Base-by-base conservation (phyloP, 1,139 yeast species). In the Ogataea hybrid region DNA sequence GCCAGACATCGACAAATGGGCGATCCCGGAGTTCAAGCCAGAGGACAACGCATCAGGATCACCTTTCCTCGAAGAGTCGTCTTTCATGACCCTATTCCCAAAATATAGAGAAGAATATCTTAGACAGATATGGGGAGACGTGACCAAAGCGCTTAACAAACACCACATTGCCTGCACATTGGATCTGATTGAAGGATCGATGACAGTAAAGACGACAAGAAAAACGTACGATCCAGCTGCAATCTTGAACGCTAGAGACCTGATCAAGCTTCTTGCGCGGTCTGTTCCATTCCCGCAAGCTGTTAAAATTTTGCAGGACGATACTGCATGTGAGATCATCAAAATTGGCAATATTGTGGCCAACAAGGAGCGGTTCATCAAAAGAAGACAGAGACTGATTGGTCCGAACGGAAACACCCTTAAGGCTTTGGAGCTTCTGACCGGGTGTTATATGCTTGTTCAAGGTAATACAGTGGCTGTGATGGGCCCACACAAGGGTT, bases 231-330 rank as follows among this genome's bases (percentile, higher is more conserved):
- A 92, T 61, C 99, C 99, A 1, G 95, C 95, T 6, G 83, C 86
- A 45, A 88, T 92, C 57, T 73, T 92, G 56, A 92, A 90, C 59
- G 97, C 97, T 14, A 79, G 98, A 62, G 99, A 92, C 65, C 73
- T 92, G 63, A 89, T 92, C 61, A 92, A 92, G 66, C 75, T 92
- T 46, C 72, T 92, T 52, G 96, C 98, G 0, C 79, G 99, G 65
- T 88, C 97, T 8, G 99, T 92, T 25, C 98, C 98, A 17, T 86
- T 87, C 53, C 97, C 96, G 3, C 98, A 92, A 64, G 98, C 98
- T 0, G 80, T 88, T 25, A 90, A 88, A 65, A 83, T 92, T 42
- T 68, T 92, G 47, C 87, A 89, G 54, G 97, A 90, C 59, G 97
- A 92, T 54, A 71, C 84, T 56, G 96, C 97, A 0, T 89, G 97